Base-by-base conservation (phyloP, 148 eudicot species). In the Rhododendron ferrugineum region DNA sequence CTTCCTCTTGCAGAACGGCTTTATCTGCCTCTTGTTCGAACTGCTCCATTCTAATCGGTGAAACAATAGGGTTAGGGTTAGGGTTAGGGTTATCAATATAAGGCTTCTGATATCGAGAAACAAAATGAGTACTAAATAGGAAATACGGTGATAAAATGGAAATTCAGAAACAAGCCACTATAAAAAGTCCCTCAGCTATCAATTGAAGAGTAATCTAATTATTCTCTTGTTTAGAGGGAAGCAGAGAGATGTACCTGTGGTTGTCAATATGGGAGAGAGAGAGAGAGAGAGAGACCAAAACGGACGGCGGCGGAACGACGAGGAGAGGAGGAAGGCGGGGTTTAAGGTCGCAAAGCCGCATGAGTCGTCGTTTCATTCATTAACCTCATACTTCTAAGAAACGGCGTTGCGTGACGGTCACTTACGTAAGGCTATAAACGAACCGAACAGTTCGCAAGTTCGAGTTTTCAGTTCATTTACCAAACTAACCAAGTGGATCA, bases 21-120 rank as follows among this genome's bases (percentile, higher is more conserved):
- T 15, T 10, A 10, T 58, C 30, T 23, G 23, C 60, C 52, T 86
- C 86, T 52, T 76, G 36, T 16, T 82, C 54, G 26, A 50, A 9
- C 14, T 82, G 82, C 49, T 46, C 72, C 88, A 86, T 86, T 60
- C 82, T 44, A 44, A 26, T 52, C 32, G 6, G 34, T 30, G 49
- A 2, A 83, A 82, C 49, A 2, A 23, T 46, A 42, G 34, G 56
- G 32, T 26, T 36, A 46, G 26, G 46, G 80, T 54, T 16, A 54
- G 58, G 56, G 32, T 26, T 36, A 46, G 26, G 46, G 80, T 54
- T 16, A 54, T 22, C 6, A 56, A 8, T 3, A 32, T 32, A 36
- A 52, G 46, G 68, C 6, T 6, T 30, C 6, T 36, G 23, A 26
- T 13, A 6, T 5, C 22, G 34, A 32, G 5, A 32, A 14, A 26